phyloP scores from a whole-genome alignment of 495 filamentous ascomycete genomes.

The Bacidia gigantensis region DNA sequence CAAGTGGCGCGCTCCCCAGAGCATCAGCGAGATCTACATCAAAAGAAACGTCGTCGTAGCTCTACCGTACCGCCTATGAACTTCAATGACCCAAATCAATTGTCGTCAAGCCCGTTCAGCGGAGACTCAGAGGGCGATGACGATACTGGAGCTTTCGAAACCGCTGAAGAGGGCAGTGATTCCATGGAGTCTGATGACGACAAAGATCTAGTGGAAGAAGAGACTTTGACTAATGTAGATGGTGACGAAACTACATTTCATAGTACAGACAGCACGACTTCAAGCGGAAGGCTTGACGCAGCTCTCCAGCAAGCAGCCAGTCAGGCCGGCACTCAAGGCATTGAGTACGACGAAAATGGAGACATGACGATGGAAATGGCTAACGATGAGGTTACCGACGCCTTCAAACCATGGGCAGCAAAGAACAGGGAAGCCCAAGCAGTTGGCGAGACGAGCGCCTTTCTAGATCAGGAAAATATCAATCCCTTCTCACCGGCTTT shows the following conservation, averaged over 20 bases:
- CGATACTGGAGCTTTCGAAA: constrained; percentile 33
- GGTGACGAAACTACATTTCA: constrained; percentile 51
- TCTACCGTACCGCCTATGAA: constrained; percentile 47
- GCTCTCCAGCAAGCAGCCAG: constrained; percentile 62
- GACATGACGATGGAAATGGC: constrained; percentile 56
- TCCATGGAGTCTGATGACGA: constrained; percentile 32
- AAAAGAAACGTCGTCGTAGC: constrained; percentile 49
- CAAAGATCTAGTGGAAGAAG: constrained; percentile 49
- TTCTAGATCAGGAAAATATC: constrained; percentile 49
- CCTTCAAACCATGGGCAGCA: constrained; percentile 55
- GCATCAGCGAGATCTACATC: constrained; percentile 53
- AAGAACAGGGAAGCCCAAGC: constrained; percentile 35
- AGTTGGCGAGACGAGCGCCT: constrained; percentile 34
- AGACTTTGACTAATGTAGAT: constrained; percentile 57
- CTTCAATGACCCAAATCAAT: constrained; percentile 49
- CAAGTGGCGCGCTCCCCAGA: constrained; percentile 51
- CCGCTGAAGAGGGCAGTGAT: constrained; percentile 36
- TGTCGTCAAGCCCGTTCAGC: constrained; percentile 71
- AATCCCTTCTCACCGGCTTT: constrained; percentile 35
- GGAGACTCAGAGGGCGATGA: constrained; percentile 47
- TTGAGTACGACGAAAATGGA: constrained; percentile 42
- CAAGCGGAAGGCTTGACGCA: constrained; percentile 57
- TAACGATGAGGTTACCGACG: constrained; percentile 65
- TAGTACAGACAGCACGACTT: constrained; percentile 43
- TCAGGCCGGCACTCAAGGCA: constrained; percentile 50